A percentile compares a stretch with the other conserved stretches of the same genome.
Evolutionary conservation across 768 basidiomycete genomes (phyloP).

Genomic region (Psilocybe sp.): DNA sequence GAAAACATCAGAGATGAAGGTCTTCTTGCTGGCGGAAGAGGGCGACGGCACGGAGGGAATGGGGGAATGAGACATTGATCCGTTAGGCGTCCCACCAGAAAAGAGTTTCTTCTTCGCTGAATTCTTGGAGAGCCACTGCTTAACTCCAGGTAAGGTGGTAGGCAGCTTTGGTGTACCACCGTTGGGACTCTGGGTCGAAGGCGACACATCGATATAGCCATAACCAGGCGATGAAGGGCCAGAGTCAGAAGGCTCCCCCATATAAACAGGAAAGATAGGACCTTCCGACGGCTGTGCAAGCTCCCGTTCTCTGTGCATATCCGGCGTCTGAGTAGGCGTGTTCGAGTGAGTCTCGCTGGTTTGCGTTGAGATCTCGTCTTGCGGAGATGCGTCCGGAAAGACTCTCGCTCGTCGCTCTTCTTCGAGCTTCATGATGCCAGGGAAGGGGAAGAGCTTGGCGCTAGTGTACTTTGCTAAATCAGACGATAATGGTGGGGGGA

Average conservation of each 20-base stretch:
- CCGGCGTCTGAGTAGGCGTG: conserved; percentile 47
- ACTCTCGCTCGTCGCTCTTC: conserved; percentile 64
- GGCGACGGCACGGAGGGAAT: conserved; percentile 26
- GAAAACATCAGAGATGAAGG: conserved; percentile 67
- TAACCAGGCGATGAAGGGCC: conserved; percentile 46
- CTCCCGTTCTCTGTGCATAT: conserved; percentile 55
- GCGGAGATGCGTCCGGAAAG: conserved; percentile 40
- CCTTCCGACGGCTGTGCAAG: conserved; percentile 69
- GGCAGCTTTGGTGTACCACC: conserved; percentile 51
- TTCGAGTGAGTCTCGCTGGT: conserved; percentile 47
- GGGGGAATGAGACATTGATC: conserved; percentile 16
- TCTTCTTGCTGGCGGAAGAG: conserved; percentile 49
- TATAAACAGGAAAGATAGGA: conserved; percentile 56
- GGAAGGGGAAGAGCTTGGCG: conserved; percentile 87
- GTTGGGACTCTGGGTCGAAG: conserved; percentile 36
- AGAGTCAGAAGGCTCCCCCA: conserved; percentile 37
- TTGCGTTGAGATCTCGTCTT: conserved; percentile 47
- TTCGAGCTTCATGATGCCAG: conserved; percentile 77
- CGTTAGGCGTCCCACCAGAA: conserved; percentile 28
- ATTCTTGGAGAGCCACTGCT: conserved; percentile 71
- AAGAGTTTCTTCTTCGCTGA: conserved; percentile 56
- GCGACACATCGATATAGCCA: conserved; percentile 46
- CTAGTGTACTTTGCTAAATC: conserved; percentile 75
- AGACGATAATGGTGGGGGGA: conserved; percentile 68
- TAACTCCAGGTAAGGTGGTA: conserved; percentile 74